Evolutionary conservation across 2,329 filamentous ascomycete species (phyloP).

Genomic region (Penicillium palitans): DNA sequence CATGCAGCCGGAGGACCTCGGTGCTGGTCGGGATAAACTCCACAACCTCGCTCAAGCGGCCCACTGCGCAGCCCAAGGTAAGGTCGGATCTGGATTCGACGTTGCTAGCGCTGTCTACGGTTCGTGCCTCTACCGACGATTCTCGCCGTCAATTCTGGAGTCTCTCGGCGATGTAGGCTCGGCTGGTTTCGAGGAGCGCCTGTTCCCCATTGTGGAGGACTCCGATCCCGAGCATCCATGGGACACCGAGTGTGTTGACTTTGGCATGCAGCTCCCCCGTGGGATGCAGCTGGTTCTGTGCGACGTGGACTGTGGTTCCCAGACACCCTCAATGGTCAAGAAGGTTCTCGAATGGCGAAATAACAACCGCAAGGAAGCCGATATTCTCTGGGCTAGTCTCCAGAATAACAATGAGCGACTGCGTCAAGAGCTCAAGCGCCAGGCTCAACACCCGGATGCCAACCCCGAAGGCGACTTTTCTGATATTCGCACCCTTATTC

Average conservation of each 20-base stretch:
- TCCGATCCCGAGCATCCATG: conserved; percentile 56
- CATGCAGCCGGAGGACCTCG: conserved; percentile 45
- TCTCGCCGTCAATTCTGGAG: conserved; percentile 74
- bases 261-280: conserved; percentile 67
- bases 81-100: conserved; percentile 94
- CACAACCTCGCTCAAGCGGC: conserved; percentile 94
- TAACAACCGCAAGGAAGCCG: conserved; percentile 63
- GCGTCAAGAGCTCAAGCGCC: conserved; percentile 60
- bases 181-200: conserved; percentile 63
- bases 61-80: conserved; percentile 94
- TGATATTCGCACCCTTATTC: conserved; percentile 54
- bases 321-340: conserved; percentile 96
- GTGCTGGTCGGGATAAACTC: conserved; percentile 60
- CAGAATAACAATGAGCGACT: conserved; percentile 74
- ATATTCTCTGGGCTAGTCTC: conserved; percentile 70
- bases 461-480: conserved; percentile 49
- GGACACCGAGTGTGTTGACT: conserved; percentile 76
- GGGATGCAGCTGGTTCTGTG: conserved; percentile 85
- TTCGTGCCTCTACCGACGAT: conserved; percentile 87
- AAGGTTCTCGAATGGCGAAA: conserved; percentile 81
- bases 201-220: conserved; percentile 68
- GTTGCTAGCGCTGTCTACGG: conserved; percentile 91
- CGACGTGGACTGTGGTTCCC: conserved; percentile 89
- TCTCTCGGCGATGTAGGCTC: conserved; percentile 66
- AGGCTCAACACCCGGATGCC: conserved; percentile 49